phyloP scores from a whole-genome alignment of 2,329 filamentous ascomycete genomes.

The Malbranchea cinnamomea region DNA sequence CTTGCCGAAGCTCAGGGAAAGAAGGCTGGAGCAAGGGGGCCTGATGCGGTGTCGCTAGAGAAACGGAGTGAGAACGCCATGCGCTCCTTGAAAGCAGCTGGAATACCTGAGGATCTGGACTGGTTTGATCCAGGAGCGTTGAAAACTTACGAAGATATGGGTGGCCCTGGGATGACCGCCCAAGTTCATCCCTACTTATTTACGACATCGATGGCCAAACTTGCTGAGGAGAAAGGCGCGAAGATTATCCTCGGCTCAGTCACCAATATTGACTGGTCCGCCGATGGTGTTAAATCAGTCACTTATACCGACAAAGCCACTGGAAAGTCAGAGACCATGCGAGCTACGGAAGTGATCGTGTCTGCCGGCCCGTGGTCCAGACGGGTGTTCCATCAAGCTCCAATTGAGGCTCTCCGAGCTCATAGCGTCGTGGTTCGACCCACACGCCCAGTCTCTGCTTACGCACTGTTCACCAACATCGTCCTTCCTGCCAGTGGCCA shows the following conservation, averaged over 20 bases:
- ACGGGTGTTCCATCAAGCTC: slow-evolving; percentile 37
- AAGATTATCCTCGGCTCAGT: slow-evolving; percentile 55
- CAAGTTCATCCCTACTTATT: slow-evolving; percentile 91
- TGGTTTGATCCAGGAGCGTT: slow-evolving; percentile 63
- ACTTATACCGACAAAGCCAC: slow-evolving; percentile 43
- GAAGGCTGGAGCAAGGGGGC: slow-evolving; percentile 16
- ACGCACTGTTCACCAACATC: slow-evolving; percentile 64
- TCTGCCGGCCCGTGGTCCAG: slow-evolving; percentile 49
- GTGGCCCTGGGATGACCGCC: slow-evolving; percentile 62
- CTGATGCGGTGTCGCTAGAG: slow-evolving; percentile 36
- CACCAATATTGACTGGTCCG: slow-evolving; percentile 45
- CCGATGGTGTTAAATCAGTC: slow-evolving; percentile 44
- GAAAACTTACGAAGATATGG: slow-evolving; percentile 67
- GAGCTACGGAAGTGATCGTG: slow-evolving; percentile 45
- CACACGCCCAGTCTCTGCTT: slow-evolving; percentile 34
- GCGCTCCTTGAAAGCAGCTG: slow-evolving; percentile 38
- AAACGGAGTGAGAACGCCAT: slow-evolving; percentile 40
- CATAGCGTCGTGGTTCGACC: slow-evolving; percentile 49
- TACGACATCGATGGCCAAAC: slow-evolving; percentile 64
- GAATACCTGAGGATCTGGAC: slow-evolving; percentile 62
- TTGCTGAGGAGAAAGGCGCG: slow-evolving; percentile 56
- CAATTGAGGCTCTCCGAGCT: slow-evolving; percentile 45
- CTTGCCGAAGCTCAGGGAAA: slow-evolving; percentile 34
- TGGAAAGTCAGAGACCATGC: slow-evolving; percentile 33
- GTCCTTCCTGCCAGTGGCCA: slow-evolving; percentile 49